Conservation (phyloP, 2,329 filamentous ascomycete species). For the Ciborinia camelliae region DNA sequence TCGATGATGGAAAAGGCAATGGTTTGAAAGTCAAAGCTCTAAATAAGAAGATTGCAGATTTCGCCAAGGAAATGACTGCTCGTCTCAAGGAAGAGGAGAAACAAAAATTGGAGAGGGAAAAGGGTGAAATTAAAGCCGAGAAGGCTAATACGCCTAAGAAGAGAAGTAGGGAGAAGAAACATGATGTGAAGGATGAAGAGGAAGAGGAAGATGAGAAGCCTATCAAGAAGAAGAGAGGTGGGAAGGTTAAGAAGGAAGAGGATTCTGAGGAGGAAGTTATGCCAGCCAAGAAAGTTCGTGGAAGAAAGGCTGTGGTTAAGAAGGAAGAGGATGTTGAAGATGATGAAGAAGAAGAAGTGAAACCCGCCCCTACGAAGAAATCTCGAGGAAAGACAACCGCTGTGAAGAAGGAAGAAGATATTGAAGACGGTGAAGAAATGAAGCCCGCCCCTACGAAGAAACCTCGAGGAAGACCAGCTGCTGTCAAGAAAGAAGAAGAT, state of each 20-base stretch:
- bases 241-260: constrained; percentile 17
- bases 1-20: constrained; percentile 17
- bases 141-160: constrained; percentile 26
- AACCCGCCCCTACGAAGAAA: constrained; percentile 14
- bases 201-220: constrained; percentile 17
- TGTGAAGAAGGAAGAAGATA: constrained; percentile 30
- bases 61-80: neutral
- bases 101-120: neutral
- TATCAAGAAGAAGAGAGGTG: constrained; percentile 7
- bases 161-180: constrained; percentile 16
- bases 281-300: constrained; percentile 35
- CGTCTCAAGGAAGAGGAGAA: constrained; percentile 10
- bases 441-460: constrained; percentile 32
- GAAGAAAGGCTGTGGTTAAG: constrained; percentile 4
- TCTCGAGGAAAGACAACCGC: constrained; percentile 26
- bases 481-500: constrained; percentile 22
- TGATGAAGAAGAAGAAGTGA: neutral
- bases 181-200: constrained; percentile 20
- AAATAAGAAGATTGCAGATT: constrained; percentile 29
- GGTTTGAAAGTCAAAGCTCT: constrained; percentile 33
- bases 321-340: constrained; percentile 12
- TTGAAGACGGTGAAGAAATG: constrained; percentile 28
- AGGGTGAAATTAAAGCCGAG: neutral
- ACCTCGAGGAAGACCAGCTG: constrained; percentile 29
- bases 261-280: constrained; percentile 24